These are phyloP conservation scores for Rutstroemia sp. DNA, from an alignment of 2,329 filamentous ascomycete genomes.

Conservation along the genomic window DNA sequence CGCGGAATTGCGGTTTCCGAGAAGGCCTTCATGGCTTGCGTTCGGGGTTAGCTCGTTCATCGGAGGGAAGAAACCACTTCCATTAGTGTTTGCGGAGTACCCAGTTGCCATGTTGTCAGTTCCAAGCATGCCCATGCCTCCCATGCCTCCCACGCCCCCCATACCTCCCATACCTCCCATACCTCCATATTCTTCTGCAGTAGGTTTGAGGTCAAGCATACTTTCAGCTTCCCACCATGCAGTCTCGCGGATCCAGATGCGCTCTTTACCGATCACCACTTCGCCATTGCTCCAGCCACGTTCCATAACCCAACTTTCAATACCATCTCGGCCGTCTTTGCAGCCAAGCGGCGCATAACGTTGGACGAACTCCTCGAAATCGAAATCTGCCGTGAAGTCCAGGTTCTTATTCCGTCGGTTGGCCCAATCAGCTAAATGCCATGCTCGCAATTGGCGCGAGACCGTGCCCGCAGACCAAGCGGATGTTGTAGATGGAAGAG, in stretches of 20 bases:
- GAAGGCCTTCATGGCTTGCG: constrained; percentile 65
- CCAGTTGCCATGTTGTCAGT: constrained; percentile 60
- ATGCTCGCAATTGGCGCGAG: constrained; percentile 85
- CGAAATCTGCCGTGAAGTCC: constrained; percentile 95
- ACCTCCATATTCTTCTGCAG: constrained; percentile 20
- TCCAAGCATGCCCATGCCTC: constrained; percentile 45
- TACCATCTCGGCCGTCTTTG: constrained; percentile 81
- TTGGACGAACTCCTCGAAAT: constrained; percentile 82
- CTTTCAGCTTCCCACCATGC: constrained; percentile 98
- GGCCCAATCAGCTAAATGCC: constrained; percentile 93
- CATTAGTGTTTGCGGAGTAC: constrained; percentile 52
- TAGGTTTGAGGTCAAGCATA: constrained; percentile 78
- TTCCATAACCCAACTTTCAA: constrained; percentile 90
- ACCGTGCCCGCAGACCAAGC: constrained; percentile 91
- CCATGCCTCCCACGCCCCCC: constrained; percentile 28
- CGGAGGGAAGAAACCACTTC: constrained; percentile 64
- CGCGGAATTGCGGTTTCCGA: constrained; percentile 31
- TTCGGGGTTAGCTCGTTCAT: constrained; percentile 54
- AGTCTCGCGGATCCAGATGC: constrained; percentile 89
- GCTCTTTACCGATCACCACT: constrained; percentile 81
- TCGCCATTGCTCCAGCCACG: constrained; percentile 98
- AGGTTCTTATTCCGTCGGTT: constrained; percentile 86
- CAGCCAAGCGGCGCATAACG: constrained; percentile 81
- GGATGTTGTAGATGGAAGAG: constrained; percentile 63
- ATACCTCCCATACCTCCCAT: constrained; percentile 1